phyloP scores from a whole-genome alignment of 441 rosid genomes.

The Omphalea diandra region DNA sequence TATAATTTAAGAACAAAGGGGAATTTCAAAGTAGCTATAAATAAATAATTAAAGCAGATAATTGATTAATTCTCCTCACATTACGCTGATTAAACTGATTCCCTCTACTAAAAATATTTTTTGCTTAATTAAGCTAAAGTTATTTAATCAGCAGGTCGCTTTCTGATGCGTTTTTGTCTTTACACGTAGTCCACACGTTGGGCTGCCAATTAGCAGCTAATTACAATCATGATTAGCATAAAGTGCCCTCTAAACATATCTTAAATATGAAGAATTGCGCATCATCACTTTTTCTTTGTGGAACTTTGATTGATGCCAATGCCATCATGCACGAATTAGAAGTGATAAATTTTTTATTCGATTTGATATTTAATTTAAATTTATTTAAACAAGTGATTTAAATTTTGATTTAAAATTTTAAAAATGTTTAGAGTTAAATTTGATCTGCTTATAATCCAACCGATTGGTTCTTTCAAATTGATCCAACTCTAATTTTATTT shows the following conservation, averaged over 20 bases:
- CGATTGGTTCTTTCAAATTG: too few relatives aligned
- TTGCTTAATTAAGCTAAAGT: background rate
- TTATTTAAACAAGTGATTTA: too few relatives aligned
- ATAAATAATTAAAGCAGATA: too few relatives aligned
- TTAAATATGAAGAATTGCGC: background rate
- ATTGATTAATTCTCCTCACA: background rate
- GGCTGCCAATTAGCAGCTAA: conserved; percentile 13
- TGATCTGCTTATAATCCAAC: too few relatives aligned
- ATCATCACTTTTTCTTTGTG: background rate
- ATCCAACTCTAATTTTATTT: too few relatives aligned
- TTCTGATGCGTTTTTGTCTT: conserved; percentile 18
- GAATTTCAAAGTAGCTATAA: too few relatives aligned
- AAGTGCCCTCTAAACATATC: background rate
- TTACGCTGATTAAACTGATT: background rate
- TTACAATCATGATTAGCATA: conserved; percentile 22
- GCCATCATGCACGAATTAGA: too few relatives aligned
- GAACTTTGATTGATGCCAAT: conserved; percentile 5
- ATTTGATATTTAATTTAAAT: too few relatives aligned
- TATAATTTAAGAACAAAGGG: too few relatives aligned
- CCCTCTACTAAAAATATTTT: background rate
- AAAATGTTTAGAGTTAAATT: too few relatives aligned
- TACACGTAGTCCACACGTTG: conserved; percentile 29
- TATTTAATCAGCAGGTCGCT: conserved; percentile 14
- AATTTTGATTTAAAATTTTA: too few relatives aligned
- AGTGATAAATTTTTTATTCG: too few relatives aligned